A percentile compares a stretch with the other conserved stretches of the same genome.
Evolutionary conservation across 2,329 filamentous ascomycete species (phyloP).

Genomic region (Paecilomyces sp.): DNA sequence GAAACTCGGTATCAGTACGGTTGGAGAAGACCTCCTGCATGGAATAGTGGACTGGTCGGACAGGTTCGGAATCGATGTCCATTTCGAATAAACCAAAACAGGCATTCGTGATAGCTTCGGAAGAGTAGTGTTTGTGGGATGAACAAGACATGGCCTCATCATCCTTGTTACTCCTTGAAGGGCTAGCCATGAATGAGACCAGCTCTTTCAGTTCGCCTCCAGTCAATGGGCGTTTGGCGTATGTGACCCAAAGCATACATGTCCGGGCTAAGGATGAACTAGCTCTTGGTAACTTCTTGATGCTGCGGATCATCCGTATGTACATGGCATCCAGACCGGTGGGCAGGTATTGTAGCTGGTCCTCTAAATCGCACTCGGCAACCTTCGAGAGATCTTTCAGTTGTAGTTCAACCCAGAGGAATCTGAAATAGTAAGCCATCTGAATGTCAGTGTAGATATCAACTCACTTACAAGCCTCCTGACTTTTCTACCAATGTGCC

Average conservation of each 20-base stretch:
- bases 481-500: slow-evolving; percentile 3
- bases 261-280: slow-evolving; percentile 1
- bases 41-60: slow-evolving; percentile 5
- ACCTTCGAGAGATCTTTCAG: slow-evolving; percentile 4
- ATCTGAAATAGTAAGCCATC: slow-evolving; percentile 1
- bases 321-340: slow-evolving; percentile 3
- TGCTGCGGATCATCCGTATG: slow-evolving; percentile 1
- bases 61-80: neutral
- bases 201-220: neutral
- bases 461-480: slow-evolving; percentile 2
- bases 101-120: neutral
- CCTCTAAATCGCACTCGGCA: neutral
- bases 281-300: slow-evolving; percentile 1
- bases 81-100: slow-evolving; percentile 3
- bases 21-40: slow-evolving; percentile 4
- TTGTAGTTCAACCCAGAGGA: slow-evolving; percentile 6
- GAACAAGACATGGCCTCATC: neutral
- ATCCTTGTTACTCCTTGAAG: neutral
- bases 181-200: neutral
- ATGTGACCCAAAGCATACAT: slow-evolving; percentile 5
- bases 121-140: neutral
- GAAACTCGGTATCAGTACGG: neutral
- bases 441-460: neutral
- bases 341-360: slow-evolving; percentile 2
- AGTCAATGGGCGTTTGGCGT: neutral